Conservation (phyloP, 352 stramenopile species). For the Elongisporangium undulatum region DNA sequence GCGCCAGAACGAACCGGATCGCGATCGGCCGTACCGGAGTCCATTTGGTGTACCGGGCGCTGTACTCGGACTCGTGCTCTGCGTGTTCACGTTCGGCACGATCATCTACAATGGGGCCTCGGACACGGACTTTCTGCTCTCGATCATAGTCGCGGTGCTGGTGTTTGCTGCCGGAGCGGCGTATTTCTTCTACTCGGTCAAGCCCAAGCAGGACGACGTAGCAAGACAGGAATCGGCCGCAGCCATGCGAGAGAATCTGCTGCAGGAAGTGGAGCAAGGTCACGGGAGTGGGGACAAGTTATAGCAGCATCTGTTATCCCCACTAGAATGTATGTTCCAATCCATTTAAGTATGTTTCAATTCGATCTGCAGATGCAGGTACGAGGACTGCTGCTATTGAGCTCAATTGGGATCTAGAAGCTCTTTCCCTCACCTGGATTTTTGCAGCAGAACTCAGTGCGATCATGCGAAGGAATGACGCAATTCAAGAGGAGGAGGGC, state of each 20-base stretch:
- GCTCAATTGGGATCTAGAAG: too few species aligned
- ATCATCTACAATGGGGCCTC: constrained; percentile 63
- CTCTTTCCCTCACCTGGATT: neutral
- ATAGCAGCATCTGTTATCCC: neutral
- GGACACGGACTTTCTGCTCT: constrained; percentile 51
- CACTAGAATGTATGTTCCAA: too few species aligned
- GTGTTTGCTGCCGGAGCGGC: constrained; percentile 40
- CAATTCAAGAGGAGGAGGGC: neutral
- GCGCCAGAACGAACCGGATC: constrained; percentile 39
- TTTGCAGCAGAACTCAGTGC: neutral
- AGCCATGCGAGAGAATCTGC: neutral
- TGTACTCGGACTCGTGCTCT: constrained; percentile 41
- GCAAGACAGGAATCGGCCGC: neutral
- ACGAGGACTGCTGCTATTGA: neutral
- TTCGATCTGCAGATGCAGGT: too few species aligned
- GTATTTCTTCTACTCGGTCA: constrained; percentile 34
- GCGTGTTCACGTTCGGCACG: constrained; percentile 34
- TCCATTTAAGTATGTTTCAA: too few species aligned
- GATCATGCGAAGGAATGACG: neutral
- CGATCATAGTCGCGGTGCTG: constrained; percentile 38
- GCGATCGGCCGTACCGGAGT: constrained; percentile 45
- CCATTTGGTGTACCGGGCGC: constrained; percentile 52
- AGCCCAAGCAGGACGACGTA: constrained; percentile 3
- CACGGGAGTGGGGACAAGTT: neutral
- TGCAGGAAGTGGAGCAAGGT: neutral